These are phyloP conservation scores for Nothomitra cinnamomea DNA, from an alignment of 2,329 filamentous ascomycete species.

Conservation along the genomic window DNA sequence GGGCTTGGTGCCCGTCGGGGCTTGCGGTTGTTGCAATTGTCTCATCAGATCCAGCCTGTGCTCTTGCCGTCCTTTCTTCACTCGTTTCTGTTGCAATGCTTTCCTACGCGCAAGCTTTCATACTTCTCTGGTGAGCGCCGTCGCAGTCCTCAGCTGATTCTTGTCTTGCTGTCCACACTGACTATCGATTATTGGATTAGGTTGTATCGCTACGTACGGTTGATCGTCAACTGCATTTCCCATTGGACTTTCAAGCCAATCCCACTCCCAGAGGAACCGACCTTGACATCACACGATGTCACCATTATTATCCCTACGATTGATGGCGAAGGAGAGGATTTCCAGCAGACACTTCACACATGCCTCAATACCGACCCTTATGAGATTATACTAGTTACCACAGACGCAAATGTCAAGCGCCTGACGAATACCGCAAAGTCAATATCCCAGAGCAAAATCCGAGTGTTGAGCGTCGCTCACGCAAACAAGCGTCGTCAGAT, in stretches of 20 bases:
- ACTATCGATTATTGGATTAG: conserved; percentile 26
- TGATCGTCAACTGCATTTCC: conserved; percentile 69
- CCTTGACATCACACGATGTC: conserved; percentile 64
- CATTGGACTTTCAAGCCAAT: conserved; percentile 81
- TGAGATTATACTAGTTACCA: conserved; percentile 74
- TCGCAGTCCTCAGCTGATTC: not conserved
- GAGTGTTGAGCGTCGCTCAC: conserved; percentile 60
- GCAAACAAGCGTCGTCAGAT: conserved; percentile 94
- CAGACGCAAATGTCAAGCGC: conserved; percentile 56
- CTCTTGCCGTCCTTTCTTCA: conserved; percentile 2
- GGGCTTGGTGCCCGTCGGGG: not conserved
- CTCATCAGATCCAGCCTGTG: not conserved
- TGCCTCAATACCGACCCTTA: conserved; percentile 53
- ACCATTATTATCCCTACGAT: conserved; percentile 91
- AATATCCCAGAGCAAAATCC: conserved; percentile 42
- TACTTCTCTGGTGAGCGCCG: conserved; percentile 4
- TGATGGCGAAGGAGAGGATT: conserved; percentile 68
- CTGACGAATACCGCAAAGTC: conserved; percentile 50
- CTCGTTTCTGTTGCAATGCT: conserved; percentile 5
- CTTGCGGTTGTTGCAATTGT: not conserved
- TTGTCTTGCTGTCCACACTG: not conserved
- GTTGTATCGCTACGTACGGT: conserved; percentile 72
- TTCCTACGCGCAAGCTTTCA: conserved; percentile 4
- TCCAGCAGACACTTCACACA: conserved; percentile 64
- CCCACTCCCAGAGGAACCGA: conserved; percentile 65